Evolutionary conservation across 306 rosid species (phyloP).

Genomic region (Vigna unguiculata): DNA sequence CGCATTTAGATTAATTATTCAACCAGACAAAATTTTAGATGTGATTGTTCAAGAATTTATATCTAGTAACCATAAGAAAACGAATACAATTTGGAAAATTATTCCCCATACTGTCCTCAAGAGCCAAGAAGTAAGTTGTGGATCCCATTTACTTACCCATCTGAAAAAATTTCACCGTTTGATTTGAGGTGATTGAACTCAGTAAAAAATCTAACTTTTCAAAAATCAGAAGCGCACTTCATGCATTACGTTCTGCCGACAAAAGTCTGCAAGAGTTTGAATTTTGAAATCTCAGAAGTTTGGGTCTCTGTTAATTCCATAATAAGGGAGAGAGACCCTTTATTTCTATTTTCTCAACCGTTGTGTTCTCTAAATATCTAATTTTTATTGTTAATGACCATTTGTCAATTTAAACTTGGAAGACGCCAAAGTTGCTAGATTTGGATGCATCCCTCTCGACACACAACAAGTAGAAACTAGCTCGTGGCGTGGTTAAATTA

Average conservation of each 20-base stretch:
- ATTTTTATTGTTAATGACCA: too few relatives aligned
- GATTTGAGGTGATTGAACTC: not conserved
- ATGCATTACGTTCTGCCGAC: constrained; percentile 7
- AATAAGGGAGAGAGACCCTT: not conserved
- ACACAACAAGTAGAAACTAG: too few relatives aligned
- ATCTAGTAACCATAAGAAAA: too few relatives aligned
- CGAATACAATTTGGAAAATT: too few relatives aligned
- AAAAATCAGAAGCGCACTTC: not conserved
- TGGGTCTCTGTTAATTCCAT: not conserved
- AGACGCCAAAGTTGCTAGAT: too few relatives aligned
- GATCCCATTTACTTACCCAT: too few relatives aligned
- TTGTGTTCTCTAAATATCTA: too few relatives aligned
- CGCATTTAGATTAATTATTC: not conserved
- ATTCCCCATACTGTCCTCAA: too few relatives aligned
- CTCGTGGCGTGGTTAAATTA: too few relatives aligned
- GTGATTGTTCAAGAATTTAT: not conserved
- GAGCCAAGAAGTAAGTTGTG: too few relatives aligned
- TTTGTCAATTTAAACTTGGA: too few relatives aligned
- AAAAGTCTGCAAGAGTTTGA: not conserved
- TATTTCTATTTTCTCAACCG: not conserved
- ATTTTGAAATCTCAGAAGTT: not conserved
- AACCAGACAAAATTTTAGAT: not conserved
- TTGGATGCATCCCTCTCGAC: too few relatives aligned
- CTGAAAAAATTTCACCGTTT: not conserved
- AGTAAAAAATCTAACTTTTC: not conserved